phyloP scores from a whole-genome alignment of 176 grass and related monocot species.

The Cenchrus purpureus region DNA sequence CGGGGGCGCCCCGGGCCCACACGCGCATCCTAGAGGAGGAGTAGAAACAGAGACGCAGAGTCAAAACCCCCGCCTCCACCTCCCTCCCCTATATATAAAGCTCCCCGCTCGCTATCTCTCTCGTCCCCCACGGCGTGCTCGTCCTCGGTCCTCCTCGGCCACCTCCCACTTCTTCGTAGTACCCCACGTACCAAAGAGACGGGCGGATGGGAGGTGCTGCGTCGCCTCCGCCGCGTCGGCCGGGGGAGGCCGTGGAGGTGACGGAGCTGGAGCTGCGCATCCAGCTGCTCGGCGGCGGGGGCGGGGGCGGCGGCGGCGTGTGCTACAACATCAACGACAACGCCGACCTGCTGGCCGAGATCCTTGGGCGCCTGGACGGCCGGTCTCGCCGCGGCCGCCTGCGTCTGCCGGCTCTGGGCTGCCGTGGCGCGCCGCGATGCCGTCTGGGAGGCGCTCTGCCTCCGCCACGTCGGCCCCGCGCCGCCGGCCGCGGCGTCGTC shows the following conservation, averaged over 20 bases:
- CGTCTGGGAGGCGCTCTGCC: constrained; percentile 90
- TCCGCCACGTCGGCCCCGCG: constrained; percentile 24
- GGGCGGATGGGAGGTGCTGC: constrained; percentile 30
- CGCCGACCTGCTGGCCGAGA: constrained; percentile 80
- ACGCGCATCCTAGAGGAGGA: neutral
- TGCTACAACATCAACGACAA: constrained; percentile 92
- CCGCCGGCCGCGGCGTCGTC: constrained; percentile 56
- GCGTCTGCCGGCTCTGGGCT: constrained; percentile 85
- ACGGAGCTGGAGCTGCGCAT: constrained; percentile 43
- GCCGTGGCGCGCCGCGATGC: constrained; percentile 61
- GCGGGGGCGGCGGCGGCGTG: neutral
- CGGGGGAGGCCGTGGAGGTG: neutral
- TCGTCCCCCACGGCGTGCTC: neutral
- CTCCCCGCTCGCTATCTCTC: neutral
- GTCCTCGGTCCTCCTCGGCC: neutral
- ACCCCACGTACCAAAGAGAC: neutral
- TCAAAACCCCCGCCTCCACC: constrained; percentile 43
- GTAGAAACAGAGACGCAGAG: neutral
- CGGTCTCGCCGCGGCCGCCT: constrained; percentile 62
- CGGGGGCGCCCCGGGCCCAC: constrained; percentile 4
- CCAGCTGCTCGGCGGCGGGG: constrained; percentile 38
- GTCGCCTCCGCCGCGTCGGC: constrained; percentile 12
- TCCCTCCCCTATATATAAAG: constrained; percentile 56
- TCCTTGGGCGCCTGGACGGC: constrained; percentile 80
- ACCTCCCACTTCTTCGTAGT: neutral